Evolutionary conservation across 1,284 basidiomycete genomes (phyloP), one percentile per base, ranked within the genome.

Genomic region (Apiotrichum gracile): DNA sequence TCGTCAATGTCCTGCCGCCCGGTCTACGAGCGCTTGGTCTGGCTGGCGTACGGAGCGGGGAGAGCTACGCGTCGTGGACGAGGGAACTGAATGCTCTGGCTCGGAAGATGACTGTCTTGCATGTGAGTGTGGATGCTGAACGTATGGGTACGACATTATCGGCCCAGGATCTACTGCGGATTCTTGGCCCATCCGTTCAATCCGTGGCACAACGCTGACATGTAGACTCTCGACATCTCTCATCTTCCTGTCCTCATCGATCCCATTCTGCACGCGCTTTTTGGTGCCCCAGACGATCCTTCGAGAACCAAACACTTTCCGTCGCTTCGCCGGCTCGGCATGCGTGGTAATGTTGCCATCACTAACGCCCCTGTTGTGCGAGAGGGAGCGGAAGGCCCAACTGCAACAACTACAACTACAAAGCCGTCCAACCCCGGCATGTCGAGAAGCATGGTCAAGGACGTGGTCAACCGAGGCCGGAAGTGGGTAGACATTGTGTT

Each of bases 171-270:
- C 29, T 31, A 13, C 8, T 13, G 29, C 8, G 29, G 29, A 13
- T 13, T 31, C 29, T 31, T 8, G 29, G 29, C 29, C 8, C 29
- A 8, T 31, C n/a, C n/a, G n/a, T n/a, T n/a, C n/a, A n/a, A n/a
- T n/a, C n/a, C n/a, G n/a, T n/a, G n/a, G n/a, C n/a, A n/a, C n/a
- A n/a, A n/a, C 31, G 22, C 40, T 29, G 16, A 42, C 26, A 17
- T 29, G 19, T 17, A 69, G 69, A 61, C 58, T 14, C 58, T 71
- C 4, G 69, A 69, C 47, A 35, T 71, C 8, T 69, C 67, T 2
- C 51, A 56, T 42, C 51, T 46, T 14, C 46, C 54, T 4, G 44
- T 64, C 3, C 37, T 24, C 19, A 14, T 24, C 21, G n/a, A 37
- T 5, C 35, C 38, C 5, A 26, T 49, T 12, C 19, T 49, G 34